Conservation (phyloP, 306 rosid species). For the Coriaria nepalensis region DNA sequence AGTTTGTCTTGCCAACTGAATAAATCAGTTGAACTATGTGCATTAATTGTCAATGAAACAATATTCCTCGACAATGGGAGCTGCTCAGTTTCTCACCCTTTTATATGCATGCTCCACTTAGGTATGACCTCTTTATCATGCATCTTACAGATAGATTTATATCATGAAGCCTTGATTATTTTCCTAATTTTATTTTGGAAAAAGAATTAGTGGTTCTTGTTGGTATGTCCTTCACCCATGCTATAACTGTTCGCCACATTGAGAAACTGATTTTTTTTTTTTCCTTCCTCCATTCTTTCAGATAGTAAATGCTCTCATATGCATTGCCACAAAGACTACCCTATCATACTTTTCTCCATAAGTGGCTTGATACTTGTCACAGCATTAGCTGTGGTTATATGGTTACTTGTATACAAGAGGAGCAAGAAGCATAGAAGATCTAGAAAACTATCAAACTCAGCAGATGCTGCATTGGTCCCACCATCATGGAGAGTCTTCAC, state of each 20-base stretch:
- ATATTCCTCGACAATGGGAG: constrained; percentile 32
- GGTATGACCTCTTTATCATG: constrained; percentile 34
- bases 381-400: constrained; percentile 65
- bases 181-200: constrained; percentile 12
- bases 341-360: constrained; percentile 70
- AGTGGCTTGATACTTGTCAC: constrained; percentile 86
- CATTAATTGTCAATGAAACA: constrained; percentile 37
- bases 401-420: constrained; percentile 81
- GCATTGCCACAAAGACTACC: constrained; percentile 87
- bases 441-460: constrained; percentile 58
- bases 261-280: constrained; percentile 6
- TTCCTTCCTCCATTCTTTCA: constrained; percentile 12
- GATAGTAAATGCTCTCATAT: constrained; percentile 47
- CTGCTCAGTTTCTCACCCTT: constrained; percentile 42
- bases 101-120: constrained; percentile 53
- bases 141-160: constrained; percentile 2
- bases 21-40: constrained; percentile 30
- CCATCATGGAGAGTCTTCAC: constrained; percentile 89
- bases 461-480: constrained; percentile 46
- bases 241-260: constrained; percentile 10
- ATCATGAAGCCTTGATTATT: constrained; percentile 10
- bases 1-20: constrained; percentile 31
- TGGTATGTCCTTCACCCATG: not conserved
- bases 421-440: constrained; percentile 84
- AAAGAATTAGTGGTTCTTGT: constrained; percentile 1